phyloP scores from a whole-genome alignment of 2,329 filamentous ascomycete species.

The Xylaria sp. region DNA sequence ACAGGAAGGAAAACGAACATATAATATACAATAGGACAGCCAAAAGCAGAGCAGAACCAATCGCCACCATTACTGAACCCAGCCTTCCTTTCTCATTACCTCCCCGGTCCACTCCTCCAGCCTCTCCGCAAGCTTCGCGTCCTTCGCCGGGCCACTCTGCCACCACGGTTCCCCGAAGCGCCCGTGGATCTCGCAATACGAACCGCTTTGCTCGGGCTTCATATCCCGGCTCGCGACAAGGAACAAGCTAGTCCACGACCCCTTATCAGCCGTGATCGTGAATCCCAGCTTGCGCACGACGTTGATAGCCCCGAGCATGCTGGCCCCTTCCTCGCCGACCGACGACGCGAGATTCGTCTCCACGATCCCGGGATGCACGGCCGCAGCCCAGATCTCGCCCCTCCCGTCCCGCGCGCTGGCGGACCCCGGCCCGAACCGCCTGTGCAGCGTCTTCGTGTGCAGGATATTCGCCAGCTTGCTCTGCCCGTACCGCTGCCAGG shows the following conservation, averaged over 20 bases:
- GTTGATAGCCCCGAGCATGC: constrained; percentile 26
- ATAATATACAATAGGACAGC: too few species aligned
- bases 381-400: constrained; percentile 54
- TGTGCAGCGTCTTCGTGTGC: constrained; percentile 53
- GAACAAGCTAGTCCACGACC: constrained; percentile 53
- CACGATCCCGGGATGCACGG: constrained; percentile 56
- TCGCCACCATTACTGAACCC: constrained; percentile 42
- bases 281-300: constrained; percentile 41
- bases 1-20: too few species aligned
- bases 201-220: constrained; percentile 52
- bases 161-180: constrained; percentile 49
- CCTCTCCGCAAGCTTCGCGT: constrained; percentile 49
- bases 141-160: constrained; percentile 50
- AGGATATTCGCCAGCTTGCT: constrained; percentile 59
- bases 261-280: constrained; percentile 48
- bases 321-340: constrained; percentile 29
- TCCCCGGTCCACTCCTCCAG: constrained; percentile 51
- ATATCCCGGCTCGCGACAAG: constrained; percentile 52
- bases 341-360: constrained; percentile 46
- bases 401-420: constrained; percentile 42
- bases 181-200: constrained; percentile 49
- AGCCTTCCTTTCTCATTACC: constrained; percentile 49
- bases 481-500: constrained; percentile 55
- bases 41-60: not conserved
- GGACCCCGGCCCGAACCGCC: constrained; percentile 50